Percentiles rank a stretch among this genome's conserved stretches.
These are phyloP conservation scores for Maudiozyma saulgeensis DNA, from an alignment of 805 yeast species.

Conservation along the genomic window DNA sequence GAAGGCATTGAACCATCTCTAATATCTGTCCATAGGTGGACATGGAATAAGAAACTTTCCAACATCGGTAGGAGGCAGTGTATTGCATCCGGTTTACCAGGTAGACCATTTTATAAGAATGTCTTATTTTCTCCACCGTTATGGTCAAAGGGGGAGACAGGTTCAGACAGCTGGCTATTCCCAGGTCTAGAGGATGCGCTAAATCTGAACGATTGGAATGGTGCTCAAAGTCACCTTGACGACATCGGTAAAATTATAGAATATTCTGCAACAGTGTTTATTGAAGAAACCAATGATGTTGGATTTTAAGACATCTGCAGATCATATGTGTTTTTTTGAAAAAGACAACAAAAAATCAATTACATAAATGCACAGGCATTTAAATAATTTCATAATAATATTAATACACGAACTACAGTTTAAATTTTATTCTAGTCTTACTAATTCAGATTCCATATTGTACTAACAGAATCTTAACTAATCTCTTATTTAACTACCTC, in stretches of 20 bases:
- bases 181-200: slow-evolving; percentile 71
- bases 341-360: not conserved
- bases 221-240: slow-evolving; percentile 47
- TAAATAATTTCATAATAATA: no score
- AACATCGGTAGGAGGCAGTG: slow-evolving; percentile 47
- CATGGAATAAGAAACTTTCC: slow-evolving; percentile 65
- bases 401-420: no score
- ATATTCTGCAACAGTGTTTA: slow-evolving; percentile 24
- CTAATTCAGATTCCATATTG: no score
- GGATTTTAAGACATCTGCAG: not conserved
- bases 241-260: slow-evolving; percentile 31
- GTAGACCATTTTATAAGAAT: slow-evolving; percentile 60
- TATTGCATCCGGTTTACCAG: slow-evolving; percentile 34
- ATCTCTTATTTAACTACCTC: no score
- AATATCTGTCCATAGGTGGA: slow-evolving; percentile 63
- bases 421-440: no score
- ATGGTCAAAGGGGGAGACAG: slow-evolving; percentile 39
- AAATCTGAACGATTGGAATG: slow-evolving; percentile 36
- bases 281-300: slow-evolving; percentile 21
- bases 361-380: not conserved
- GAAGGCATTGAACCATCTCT: slow-evolving; percentile 65
- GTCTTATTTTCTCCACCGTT: slow-evolving; percentile 59
- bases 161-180: slow-evolving; percentile 41
- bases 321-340: not conserved
- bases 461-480: no score